Conservation (phyloP, 148 eudicot genomes). For the Hydrangea macrophylla region DNA sequence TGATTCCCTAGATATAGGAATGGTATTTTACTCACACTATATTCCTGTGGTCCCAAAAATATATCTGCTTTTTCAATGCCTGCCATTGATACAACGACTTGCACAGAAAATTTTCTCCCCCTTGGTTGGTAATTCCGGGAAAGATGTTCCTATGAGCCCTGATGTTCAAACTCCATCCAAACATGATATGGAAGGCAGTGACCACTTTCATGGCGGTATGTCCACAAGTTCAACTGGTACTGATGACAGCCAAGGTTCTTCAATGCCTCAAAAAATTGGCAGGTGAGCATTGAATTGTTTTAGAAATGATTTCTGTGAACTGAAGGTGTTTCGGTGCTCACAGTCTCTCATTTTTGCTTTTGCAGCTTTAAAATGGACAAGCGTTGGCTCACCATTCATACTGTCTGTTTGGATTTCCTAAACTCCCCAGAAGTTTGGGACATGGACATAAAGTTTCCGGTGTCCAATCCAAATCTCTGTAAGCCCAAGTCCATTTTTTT, state of each 20-base stretch:
- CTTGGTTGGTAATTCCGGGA: conserved; percentile 9
- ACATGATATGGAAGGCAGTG: conserved; percentile 12
- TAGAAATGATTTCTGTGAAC: not conserved
- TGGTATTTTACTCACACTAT: not conserved
- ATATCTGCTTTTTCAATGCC: not conserved
- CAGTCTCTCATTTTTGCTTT: conserved; percentile 10
- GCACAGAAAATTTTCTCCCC: conserved; percentile 15
- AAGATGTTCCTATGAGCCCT: conserved; percentile 5
- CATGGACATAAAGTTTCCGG: conserved; percentile 17
- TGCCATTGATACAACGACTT: conserved; percentile 15
- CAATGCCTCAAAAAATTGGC: conserved; percentile 14
- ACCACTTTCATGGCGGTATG: conserved; percentile 13
- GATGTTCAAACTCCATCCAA: conserved; percentile 28
- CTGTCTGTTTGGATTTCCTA: conserved; percentile 45
- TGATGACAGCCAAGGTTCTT: conserved; percentile 26
- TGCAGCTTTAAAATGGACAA: conserved; percentile 40
- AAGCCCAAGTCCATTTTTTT: conserved; percentile 7
- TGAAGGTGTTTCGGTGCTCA: not conserved
- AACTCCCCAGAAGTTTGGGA: conserved; percentile 39
- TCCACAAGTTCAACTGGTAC: conserved; percentile 26
- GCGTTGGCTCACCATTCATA: conserved; percentile 56
- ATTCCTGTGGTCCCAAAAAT: not conserved
- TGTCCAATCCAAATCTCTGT: conserved; percentile 20
- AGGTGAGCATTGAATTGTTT: conserved; percentile 26
- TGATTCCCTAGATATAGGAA: not conserved